These are phyloP conservation scores for Jamesozyma piceae DNA, from an alignment of 805 yeast species.

Conservation along the genomic window DNA sequence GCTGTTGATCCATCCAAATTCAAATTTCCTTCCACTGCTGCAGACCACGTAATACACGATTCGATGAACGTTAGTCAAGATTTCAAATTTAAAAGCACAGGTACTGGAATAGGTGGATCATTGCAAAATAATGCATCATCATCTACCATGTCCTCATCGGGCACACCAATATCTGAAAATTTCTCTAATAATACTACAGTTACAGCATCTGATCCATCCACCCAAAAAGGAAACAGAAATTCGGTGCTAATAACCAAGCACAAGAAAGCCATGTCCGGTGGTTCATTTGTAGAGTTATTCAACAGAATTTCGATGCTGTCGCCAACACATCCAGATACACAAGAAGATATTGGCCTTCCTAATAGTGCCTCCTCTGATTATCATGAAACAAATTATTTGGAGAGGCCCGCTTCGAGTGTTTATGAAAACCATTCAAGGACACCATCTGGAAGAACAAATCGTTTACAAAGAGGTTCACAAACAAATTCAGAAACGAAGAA, in stretches of 20 bases:
- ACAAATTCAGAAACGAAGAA: constrained; percentile 20
- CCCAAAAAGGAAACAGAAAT: constrained; percentile 1
- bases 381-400: background rate
- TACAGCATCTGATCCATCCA: background rate
- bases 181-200: background rate
- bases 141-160: background rate
- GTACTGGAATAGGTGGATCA: background rate
- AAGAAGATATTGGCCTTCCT: background rate
- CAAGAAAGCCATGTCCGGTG: constrained; percentile 25
- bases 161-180: background rate
- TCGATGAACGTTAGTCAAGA: background rate
- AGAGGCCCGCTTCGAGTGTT: constrained; percentile 2
- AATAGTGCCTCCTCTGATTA: background rate
- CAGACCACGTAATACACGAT: background rate
- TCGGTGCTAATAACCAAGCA: constrained; percentile 12
- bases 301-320: constrained; percentile 26
- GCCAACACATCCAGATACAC: constrained; percentile 5
- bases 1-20: background rate
- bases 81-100: background rate
- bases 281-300: constrained; percentile 30
- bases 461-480: constrained; percentile 4
- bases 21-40: background rate
- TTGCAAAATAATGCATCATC: background rate
- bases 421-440: background rate
- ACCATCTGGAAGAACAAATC: background rate